phyloP scores from a whole-genome alignment of 163 green algal species.

The Scenedesmus sp. region DNA sequence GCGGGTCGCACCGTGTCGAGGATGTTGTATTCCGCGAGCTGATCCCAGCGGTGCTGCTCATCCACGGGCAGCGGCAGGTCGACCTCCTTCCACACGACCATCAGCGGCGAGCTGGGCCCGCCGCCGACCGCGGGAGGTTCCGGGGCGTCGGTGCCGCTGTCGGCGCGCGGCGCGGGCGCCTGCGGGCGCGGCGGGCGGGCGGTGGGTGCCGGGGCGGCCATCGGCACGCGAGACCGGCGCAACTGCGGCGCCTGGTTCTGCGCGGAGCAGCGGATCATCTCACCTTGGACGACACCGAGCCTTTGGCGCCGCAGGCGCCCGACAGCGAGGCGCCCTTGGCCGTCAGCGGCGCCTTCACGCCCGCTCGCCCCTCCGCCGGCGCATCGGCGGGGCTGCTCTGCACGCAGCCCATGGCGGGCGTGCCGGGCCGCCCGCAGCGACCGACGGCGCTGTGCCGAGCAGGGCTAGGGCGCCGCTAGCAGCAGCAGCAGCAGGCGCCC shows the following conservation, averaged over 20 bases:
- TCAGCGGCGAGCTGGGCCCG: neutral
- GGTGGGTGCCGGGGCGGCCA: neutral
- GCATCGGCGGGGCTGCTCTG: neutral
- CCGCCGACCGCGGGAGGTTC: neutral
- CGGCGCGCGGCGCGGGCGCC: neutral
- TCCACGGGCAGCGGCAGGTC: slow-evolving; percentile 7
- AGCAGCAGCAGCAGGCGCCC: no score
- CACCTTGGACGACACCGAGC: no score
- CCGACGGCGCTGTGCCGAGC: neutral
- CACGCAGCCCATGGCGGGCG: neutral
- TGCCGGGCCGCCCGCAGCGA: neutral
- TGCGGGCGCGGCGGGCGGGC: neutral
- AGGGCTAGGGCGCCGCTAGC: no score
- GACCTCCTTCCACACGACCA: slow-evolving; percentile 21
- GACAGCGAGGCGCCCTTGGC: no score
- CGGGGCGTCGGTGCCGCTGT: neutral
- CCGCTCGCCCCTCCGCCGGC: neutral
- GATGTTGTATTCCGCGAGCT: slow-evolving; percentile 40
- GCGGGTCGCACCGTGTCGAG: slow-evolving; percentile 37
- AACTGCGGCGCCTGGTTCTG: neutral
- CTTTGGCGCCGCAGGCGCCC: no score
- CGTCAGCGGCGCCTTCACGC: no score
- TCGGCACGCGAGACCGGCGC: neutral
- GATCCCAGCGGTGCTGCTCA: slow-evolving; percentile 35
- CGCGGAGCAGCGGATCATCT: no score